Percentiles rank a stretch among this genome's conserved stretches.
Evolutionary conservation across 2,329 filamentous ascomycete genomes (phyloP).

Genomic region (Cladosporium sp.): DNA sequence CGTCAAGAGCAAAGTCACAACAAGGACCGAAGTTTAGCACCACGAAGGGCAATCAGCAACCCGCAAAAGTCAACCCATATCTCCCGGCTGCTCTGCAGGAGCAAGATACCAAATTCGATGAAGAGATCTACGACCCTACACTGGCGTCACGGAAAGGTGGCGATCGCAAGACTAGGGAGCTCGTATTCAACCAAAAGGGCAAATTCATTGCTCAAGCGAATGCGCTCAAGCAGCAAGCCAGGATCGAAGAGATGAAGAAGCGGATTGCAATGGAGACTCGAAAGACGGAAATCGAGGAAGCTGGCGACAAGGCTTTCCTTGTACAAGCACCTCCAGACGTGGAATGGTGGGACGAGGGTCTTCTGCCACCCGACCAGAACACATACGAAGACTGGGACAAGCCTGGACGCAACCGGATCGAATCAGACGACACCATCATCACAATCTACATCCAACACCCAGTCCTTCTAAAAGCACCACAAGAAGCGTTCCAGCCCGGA

Average conservation of each 20-base stretch:
- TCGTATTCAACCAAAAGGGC: conserved; percentile 91
- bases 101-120: conserved; percentile 56
- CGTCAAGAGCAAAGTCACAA: conserved; percentile 47
- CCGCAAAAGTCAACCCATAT: conserved; percentile 46
- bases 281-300: conserved; percentile 92
- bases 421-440: conserved; percentile 78
- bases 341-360: conserved; percentile 96
- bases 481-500: conserved; percentile 76
- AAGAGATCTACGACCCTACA: conserved; percentile 78
- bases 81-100: conserved; percentile 37
- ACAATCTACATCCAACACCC: conserved; percentile 92
- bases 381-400: conserved; percentile 69
- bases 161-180: conserved; percentile 71
- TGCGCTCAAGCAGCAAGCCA: conserved; percentile 81
- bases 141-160: conserved; percentile 59
- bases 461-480: conserved; percentile 83
- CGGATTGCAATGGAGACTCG: conserved; percentile 83
- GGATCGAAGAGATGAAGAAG: conserved; percentile 91
- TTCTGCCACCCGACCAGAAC: conserved; percentile 67
- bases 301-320: conserved; percentile 85
- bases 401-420: conserved; percentile 66
- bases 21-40: conserved; percentile 55
- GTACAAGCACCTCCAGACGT: conserved; percentile 81
- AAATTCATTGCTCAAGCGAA: conserved; percentile 97
- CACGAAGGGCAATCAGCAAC: conserved; percentile 55